A percentile compares a stretch with the other conserved stretches of the same genome.
These are phyloP conservation scores for Pythium sukuiense DNA, from an alignment of 352 stramenopile genomes.

Conservation along the genomic window DNA sequence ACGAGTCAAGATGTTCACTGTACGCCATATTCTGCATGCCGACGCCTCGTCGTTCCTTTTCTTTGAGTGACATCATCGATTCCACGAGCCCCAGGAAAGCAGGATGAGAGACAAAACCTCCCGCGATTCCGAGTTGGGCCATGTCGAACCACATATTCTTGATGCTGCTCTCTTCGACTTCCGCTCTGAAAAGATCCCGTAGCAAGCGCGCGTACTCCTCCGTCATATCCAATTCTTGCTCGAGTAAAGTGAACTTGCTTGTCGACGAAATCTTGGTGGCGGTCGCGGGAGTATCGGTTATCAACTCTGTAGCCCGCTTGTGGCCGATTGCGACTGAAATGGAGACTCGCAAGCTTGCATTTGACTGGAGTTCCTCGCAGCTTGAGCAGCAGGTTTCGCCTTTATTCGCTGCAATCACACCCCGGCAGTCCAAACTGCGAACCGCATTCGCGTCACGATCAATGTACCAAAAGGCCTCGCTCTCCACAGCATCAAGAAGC, in stretches of 20 bases:
- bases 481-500: constrained; percentile 73
- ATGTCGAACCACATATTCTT: constrained; percentile 39
- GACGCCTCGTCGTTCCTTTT: constrained; percentile 75
- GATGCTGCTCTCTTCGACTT: constrained; percentile 28
- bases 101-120: constrained; percentile 61
- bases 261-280: neutral
- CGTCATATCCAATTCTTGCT: constrained; percentile 26
- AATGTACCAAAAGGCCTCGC: constrained; percentile 75
- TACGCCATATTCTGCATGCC: constrained; percentile 84
- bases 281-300: neutral
- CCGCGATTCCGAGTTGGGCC: constrained; percentile 64
- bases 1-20: constrained; percentile 59
- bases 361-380: constrained; percentile 52
- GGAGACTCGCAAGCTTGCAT: constrained; percentile 46
- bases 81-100: constrained; percentile 64
- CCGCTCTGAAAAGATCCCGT: constrained; percentile 22
- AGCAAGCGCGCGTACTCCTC: constrained; percentile 23
- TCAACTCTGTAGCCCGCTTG: neutral
- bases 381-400: constrained; percentile 41
- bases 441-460: constrained; percentile 75
- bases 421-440: constrained; percentile 67
- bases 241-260: constrained; percentile 18
- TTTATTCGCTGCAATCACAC: constrained; percentile 42
- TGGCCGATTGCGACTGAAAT: constrained; percentile 16
- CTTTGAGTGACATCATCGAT: constrained; percentile 69